Evolutionary conservation across 495 filamentous ascomycete genomes (phyloP).

Genomic region (Aspergillus haitiensis): DNA sequence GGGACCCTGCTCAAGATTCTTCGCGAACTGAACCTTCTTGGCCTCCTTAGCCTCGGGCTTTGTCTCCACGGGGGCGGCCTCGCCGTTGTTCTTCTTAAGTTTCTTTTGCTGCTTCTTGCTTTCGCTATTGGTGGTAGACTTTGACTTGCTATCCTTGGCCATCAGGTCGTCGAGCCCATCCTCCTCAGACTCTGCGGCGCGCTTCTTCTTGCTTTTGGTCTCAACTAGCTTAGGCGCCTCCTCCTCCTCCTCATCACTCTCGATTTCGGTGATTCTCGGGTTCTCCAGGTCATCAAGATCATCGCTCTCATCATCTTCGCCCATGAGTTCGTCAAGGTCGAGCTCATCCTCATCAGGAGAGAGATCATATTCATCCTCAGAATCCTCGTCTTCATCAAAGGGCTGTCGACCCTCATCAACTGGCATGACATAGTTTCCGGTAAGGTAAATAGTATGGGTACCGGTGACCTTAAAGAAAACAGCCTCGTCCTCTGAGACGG

Average conservation of each 20-base stretch:
- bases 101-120: slow-evolving; percentile 99
- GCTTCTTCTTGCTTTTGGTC: slow-evolving; percentile 83
- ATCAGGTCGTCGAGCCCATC: slow-evolving; percentile 57
- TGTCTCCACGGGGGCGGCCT: slow-evolving; percentile 60
- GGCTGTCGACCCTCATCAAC: slow-evolving; percentile 52
- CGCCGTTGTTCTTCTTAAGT: slow-evolving; percentile 95
- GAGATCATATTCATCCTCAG: slow-evolving; percentile 77
- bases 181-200: slow-evolving; percentile 64
- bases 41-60: slow-evolving; percentile 52
- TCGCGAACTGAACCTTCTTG: slow-evolving; percentile 99
- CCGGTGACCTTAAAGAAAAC: slow-evolving; percentile 91
- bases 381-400: slow-evolving; percentile 62
- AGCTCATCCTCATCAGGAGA: slow-evolving; percentile 72
- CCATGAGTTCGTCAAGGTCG: slow-evolving; percentile 51
- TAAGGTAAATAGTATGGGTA: slow-evolving; percentile 86
- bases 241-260: slow-evolving; percentile 74
- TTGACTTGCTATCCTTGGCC: slow-evolving; percentile 58
- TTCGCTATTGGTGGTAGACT: slow-evolving; percentile 60
- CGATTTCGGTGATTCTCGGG: slow-evolving; percentile 80
- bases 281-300: slow-evolving; percentile 79
- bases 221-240: slow-evolving; percentile 77
- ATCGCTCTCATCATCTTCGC: slow-evolving; percentile 75
- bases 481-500: slow-evolving; percentile 77
- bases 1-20: slow-evolving; percentile 96
- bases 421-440: slow-evolving; percentile 86